phyloP scores from a whole-genome alignment of 768 basidiomycete genomes.

The Heimioporus sp. region DNA sequence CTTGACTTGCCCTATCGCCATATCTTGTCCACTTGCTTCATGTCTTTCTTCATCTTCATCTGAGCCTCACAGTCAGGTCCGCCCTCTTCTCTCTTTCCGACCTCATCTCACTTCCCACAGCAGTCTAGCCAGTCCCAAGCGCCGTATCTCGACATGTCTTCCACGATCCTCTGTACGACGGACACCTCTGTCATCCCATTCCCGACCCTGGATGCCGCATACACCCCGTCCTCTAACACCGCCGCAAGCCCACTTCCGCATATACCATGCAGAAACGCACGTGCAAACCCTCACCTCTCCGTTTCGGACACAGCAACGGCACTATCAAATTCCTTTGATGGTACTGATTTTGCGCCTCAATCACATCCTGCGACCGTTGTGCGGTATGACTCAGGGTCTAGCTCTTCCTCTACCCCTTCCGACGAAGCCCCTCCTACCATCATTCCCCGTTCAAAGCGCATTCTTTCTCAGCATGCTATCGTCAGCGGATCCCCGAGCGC shows the following conservation, averaged over 20 bases:
- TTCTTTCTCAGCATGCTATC: conserved; percentile 26
- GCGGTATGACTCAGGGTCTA: conserved; percentile 28
- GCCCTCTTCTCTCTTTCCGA: not conserved
- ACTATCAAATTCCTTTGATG: conserved; percentile 6
- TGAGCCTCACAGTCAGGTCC: conserved; percentile 11
- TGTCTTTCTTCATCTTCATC: conserved; percentile 16
- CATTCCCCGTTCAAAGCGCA: conserved; percentile 37
- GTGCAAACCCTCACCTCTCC: conserved; percentile 5
- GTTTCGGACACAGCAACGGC: conserved; percentile 13
- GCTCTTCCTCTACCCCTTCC: conserved; percentile 38
- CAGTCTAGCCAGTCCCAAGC: conserved; percentile 4
- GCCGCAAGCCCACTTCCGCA: conserved; percentile 62
- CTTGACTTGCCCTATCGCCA: not conserved
- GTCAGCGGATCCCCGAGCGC: conserved; percentile 18
- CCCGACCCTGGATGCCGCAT: conserved; percentile 21
- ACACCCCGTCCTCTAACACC: conserved; percentile 44
- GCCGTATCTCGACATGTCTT: conserved; percentile 12
- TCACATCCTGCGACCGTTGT: conserved; percentile 1
- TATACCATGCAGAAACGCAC: conserved; percentile 51
- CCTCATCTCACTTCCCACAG: not conserved
- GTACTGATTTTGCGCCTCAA: conserved; percentile 2
- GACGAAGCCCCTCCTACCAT: conserved; percentile 36
- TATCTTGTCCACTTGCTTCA: conserved; percentile 10
- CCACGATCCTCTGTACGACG: conserved; percentile 23
- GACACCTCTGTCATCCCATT: conserved; percentile 27